phyloP scores from a whole-genome alignment of 208 protist genomes.

The Zelonia costaricensis region DNA sequence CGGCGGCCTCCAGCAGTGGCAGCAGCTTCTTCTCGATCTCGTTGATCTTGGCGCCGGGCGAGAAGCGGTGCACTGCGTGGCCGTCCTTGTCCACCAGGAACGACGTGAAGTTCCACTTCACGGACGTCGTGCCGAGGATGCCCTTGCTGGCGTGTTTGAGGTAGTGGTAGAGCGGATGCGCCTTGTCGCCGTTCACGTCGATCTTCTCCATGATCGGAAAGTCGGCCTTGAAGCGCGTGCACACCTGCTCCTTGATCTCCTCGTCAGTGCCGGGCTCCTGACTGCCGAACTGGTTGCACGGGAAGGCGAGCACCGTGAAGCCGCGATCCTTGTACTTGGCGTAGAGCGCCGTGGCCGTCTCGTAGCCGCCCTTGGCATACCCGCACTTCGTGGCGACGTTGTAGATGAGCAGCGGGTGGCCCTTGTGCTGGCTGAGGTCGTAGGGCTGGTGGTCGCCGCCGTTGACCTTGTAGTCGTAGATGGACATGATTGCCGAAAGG shows the following conservation, averaged over 20 bases:
- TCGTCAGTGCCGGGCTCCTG: constrained; percentile 85
- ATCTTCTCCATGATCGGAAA: constrained; percentile 93
- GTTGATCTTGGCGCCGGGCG: constrained; percentile 44
- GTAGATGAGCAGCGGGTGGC: constrained; percentile 89
- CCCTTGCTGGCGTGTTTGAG: constrained; percentile 76
- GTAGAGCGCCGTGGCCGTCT: constrained; percentile 78
- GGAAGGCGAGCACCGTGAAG: constrained; percentile 92
- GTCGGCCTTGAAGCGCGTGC: constrained; percentile 55
- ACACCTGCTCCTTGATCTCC: constrained; percentile 79
- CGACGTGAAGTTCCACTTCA: constrained; percentile 96
- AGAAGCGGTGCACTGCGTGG: constrained; percentile 65
- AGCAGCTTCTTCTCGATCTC: constrained; percentile 71
- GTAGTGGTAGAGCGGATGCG: constrained; percentile 80
- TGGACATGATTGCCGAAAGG: constrained; percentile 41
- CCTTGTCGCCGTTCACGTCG: constrained; percentile 85
- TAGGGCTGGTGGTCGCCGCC: constrained; percentile 76
- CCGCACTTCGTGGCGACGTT: constrained; percentile 94
- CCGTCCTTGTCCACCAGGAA: constrained; percentile 87
- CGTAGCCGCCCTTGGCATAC: constrained; percentile 85
- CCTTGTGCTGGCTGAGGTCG: constrained; percentile 85
- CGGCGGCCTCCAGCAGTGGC: constrained; percentile 38
- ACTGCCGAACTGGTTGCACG: constrained; percentile 90
- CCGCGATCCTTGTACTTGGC: constrained; percentile 83
- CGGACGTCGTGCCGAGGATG: constrained; percentile 49
- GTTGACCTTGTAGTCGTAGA: constrained; percentile 83